These are phyloP conservation scores for Trifolium subterraneum DNA, from an alignment of 306 rosid genomes.

Conservation along the genomic window DNA sequence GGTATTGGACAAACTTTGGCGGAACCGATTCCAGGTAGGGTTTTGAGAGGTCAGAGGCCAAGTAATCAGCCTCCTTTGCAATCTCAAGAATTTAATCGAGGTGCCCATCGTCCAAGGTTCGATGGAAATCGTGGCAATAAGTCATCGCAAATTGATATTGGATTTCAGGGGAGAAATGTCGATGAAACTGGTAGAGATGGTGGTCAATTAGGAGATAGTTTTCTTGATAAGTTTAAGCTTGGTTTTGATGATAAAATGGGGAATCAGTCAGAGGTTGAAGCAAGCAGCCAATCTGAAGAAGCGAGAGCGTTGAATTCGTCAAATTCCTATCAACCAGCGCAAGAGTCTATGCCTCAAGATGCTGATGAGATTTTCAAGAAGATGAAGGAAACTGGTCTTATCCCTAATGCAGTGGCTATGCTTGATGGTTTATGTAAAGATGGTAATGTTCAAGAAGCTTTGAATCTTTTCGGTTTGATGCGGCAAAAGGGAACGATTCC, in stretches of 20 bases:
- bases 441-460: slow-evolving; percentile 90
- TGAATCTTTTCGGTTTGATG: slow-evolving; percentile 86
- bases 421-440: slow-evolving; percentile 97
- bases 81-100: slow-evolving; percentile 29
- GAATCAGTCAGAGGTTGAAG: slow-evolving; percentile 36
- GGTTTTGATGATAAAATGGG: slow-evolving; percentile 44
- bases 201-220: slow-evolving; percentile 54
- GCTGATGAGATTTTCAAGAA: slow-evolving; percentile 84
- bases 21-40: slow-evolving; percentile 52
- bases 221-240: slow-evolving; percentile 79
- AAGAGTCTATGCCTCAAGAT: slow-evolving; percentile 57
- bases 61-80: slow-evolving; percentile 27
- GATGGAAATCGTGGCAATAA: slow-evolving; percentile 33
- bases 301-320: slow-evolving; percentile 23
- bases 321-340: slow-evolving; percentile 30
- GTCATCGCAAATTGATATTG: slow-evolving; percentile 39
- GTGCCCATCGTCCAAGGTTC: slow-evolving; percentile 43
- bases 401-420: slow-evolving; percentile 96
- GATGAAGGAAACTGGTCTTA: slow-evolving; percentile 94
- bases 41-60: slow-evolving; percentile 46
- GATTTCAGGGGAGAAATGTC: slow-evolving; percentile 40
- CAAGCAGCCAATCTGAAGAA: slow-evolving; percentile 38
- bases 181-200: slow-evolving; percentile 34
- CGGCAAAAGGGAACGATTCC: slow-evolving; percentile 94
- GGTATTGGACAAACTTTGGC: slow-evolving; percentile 9